Evolutionary conservation across 2,329 filamentous ascomycete species (phyloP).

Genomic region (Botrytis sinoallii): DNA sequence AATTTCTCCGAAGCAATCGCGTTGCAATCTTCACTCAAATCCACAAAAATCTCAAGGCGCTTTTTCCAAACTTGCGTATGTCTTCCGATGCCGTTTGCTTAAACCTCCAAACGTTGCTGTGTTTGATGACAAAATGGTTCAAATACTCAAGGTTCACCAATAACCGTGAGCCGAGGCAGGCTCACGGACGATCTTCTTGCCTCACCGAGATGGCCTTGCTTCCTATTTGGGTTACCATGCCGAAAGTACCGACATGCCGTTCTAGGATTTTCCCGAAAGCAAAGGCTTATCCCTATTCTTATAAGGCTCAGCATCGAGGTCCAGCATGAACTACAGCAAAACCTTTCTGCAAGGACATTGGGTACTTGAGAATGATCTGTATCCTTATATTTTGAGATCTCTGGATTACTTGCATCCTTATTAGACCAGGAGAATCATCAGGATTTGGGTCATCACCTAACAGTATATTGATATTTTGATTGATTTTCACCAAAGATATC

Average conservation of each 20-base stretch:
- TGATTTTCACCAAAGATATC: no score
- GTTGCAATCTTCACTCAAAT: constrained; percentile 7
- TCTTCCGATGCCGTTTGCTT: constrained; percentile 1
- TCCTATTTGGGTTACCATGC: constrained; percentile 6
- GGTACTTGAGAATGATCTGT: no score
- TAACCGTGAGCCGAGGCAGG: constrained; percentile 13
- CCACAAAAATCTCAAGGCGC: constrained; percentile 14
- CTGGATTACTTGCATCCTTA: no score
- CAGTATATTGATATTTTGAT: no score
- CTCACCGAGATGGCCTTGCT: constrained; percentile 5
- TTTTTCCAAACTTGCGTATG: constrained; percentile 3
- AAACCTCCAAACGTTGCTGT: not conserved
- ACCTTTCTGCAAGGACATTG: no score
- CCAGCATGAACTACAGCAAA: not conserved
- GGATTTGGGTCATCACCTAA: no score
- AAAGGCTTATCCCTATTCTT: not conserved
- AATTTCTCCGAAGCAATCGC: constrained; percentile 5
- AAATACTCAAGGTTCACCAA: not conserved
- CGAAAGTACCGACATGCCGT: not conserved
- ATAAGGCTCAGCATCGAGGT: not conserved
- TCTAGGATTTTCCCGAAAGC: constrained; percentile 12
- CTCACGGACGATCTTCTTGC: not conserved
- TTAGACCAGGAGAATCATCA: no score
- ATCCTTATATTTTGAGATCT: no score
- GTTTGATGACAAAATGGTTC: constrained; percentile 1